These are phyloP conservation scores for Gonium pectorale DNA, from an alignment of 139 green algal species.

Conservation along the genomic window DNA sequence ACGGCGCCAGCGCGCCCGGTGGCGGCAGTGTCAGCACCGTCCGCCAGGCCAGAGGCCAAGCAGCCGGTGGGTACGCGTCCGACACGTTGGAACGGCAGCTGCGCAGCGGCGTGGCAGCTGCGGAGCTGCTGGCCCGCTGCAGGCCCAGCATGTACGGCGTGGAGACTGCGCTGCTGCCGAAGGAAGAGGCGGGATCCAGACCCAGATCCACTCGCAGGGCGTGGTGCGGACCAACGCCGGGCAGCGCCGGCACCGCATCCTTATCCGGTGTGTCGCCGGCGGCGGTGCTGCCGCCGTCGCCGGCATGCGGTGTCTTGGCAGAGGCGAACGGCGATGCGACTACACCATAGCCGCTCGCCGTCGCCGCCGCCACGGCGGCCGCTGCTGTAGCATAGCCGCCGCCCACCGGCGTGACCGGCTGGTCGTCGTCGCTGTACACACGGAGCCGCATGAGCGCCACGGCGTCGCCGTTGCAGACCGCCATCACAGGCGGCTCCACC, in stretches of 20 bases:
- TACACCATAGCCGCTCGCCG: no score
- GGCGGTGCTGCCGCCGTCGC: neutral
- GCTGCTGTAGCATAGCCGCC: no score
- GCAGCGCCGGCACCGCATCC: slow-evolving; percentile 21
- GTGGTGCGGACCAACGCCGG: neutral
- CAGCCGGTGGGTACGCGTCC: neutral
- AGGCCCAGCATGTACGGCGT: slow-evolving; percentile 47
- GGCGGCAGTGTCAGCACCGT: neutral
- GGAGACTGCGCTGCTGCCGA: slow-evolving; percentile 33
- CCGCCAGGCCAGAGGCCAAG: slow-evolving; percentile 26
- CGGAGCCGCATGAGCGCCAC: neutral
- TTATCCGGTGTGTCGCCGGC: neutral
- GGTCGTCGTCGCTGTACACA: neutral
- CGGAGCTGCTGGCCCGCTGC: slow-evolving; percentile 6
- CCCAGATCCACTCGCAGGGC: neutral
- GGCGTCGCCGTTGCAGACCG: slow-evolving; percentile 23
- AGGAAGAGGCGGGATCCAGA: neutral
- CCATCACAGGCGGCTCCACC: slow-evolving; percentile 7
- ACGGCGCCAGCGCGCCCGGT: neutral
- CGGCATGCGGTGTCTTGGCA: neutral
- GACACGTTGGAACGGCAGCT: neutral
- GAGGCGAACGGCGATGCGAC: no score
- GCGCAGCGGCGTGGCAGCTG: neutral
- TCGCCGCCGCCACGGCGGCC: no score
- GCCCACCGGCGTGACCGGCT: neutral